Evolutionary conservation across 176 grass and related monocot genomes (phyloP).

Genomic region (Phoenix dactylifera): DNA sequence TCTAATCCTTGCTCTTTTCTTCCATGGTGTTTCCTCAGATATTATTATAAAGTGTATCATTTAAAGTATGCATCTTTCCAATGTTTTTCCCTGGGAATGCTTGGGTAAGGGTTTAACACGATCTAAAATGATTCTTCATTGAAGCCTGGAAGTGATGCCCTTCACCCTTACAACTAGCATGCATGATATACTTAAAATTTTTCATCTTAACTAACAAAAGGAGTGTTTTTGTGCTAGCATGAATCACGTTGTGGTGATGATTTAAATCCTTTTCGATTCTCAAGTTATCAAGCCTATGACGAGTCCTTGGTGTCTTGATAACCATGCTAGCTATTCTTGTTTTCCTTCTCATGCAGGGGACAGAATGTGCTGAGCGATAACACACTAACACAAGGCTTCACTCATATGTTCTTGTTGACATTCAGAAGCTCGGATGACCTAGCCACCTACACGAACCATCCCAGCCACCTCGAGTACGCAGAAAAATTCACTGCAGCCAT

Average conservation of each 20-base stretch:
- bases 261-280: too few relatives aligned
- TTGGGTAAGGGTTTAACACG: too few relatives aligned
- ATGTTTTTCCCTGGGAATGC: too few relatives aligned
- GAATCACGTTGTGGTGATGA: too few relatives aligned
- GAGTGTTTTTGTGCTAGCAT: too few relatives aligned
- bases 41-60: background rate
- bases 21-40: background rate
- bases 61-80: background rate
- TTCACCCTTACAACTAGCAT: too few relatives aligned
- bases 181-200: too few relatives aligned
- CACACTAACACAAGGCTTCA: constrained; percentile 39
- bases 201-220: too few relatives aligned
- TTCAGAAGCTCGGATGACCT: constrained; percentile 30
- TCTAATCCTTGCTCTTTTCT: background rate
- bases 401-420: constrained; percentile 32
- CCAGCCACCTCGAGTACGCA: constrained; percentile 35
- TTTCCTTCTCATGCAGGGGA: constrained; percentile 19
- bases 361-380: constrained; percentile 28
- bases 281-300: background rate
- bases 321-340: background rate
- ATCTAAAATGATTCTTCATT: too few relatives aligned
- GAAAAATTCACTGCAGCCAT: constrained; percentile 43
- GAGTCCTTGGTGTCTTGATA: background rate
- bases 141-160: too few relatives aligned
- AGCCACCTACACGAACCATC: constrained; percentile 25